Conservation (phyloP, 768 basidiomycete genomes). For the Strobilomyces dryophilus region DNA sequence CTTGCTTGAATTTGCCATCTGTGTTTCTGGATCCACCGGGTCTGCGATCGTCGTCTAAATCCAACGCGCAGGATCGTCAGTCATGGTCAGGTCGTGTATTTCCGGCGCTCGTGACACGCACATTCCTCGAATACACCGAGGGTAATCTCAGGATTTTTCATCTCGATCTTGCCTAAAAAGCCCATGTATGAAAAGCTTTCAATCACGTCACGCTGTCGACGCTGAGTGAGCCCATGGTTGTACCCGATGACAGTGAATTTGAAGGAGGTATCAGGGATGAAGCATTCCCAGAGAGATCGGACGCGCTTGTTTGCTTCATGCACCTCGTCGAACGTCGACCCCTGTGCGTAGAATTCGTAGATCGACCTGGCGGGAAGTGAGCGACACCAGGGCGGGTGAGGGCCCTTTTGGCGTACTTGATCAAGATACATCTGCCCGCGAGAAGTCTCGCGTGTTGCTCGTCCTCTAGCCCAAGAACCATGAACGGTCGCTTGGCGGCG, state of each 20-base stretch:
- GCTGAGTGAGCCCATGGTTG: constrained; percentile 69
- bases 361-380: constrained; percentile 49
- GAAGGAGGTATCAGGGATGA: constrained; percentile 68
- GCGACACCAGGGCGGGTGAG: not conserved
- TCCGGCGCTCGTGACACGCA: constrained; percentile 32
- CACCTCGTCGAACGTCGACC: constrained; percentile 61
- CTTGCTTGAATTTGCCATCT: constrained; percentile 63
- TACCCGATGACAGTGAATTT: constrained; percentile 73
- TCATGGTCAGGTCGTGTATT: not conserved
- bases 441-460: constrained; percentile 76
- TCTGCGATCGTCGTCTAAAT: constrained; percentile 48
- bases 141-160: constrained; percentile 73
- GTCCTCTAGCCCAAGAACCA: constrained; percentile 61
- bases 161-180: constrained; percentile 74
- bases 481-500: constrained; percentile 56
- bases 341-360: constrained; percentile 75
- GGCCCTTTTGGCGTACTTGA: constrained; percentile 55
- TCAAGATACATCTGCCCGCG: constrained; percentile 71
- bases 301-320: constrained; percentile 51
- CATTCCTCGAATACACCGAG: constrained; percentile 86
- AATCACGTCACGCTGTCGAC: constrained; percentile 61
- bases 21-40: constrained; percentile 50
- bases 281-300: constrained; percentile 51
- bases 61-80: not conserved
- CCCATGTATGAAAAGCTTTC: constrained; percentile 85